Evolutionary conservation across 169 alveolate genomes (phyloP).

Genomic region (Theileria orientalis): DNA sequence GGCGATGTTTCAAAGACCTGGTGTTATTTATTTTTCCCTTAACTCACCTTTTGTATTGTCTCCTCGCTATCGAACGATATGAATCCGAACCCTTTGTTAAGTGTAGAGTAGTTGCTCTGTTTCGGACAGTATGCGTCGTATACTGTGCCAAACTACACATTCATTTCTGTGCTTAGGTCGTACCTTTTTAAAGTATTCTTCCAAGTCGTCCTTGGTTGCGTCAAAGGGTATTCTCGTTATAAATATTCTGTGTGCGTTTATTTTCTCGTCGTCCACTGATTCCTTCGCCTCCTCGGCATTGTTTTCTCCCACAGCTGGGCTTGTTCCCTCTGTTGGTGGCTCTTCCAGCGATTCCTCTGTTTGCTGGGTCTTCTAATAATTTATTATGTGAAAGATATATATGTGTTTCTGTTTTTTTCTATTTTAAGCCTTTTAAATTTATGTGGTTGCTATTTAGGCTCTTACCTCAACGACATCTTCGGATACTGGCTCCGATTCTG

Average conservation of each 20-base stretch:
- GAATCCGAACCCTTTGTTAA: slow-evolving; percentile 79
- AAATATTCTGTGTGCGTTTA: slow-evolving; percentile 62
- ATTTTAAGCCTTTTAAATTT: neutral
- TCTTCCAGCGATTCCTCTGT: neutral
- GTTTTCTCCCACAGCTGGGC: neutral
- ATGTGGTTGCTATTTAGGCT: neutral
- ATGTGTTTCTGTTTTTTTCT: neutral
- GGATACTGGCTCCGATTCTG: neutral
- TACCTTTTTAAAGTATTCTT: slow-evolving; percentile 67
- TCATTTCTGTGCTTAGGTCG: neutral
- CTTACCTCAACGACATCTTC: slow-evolving; percentile 19
- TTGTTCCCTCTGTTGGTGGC: neutral
- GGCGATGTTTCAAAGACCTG: slow-evolving; percentile 66
- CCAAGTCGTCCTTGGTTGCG: slow-evolving; percentile 71
- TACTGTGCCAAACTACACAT: slow-evolving; percentile 61
- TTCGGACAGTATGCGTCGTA: slow-evolving; percentile 65
- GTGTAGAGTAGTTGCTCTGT: slow-evolving; percentile 47
- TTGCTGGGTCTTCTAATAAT: neutral
- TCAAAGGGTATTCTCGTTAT: slow-evolving; percentile 72
- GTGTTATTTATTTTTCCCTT: neutral
- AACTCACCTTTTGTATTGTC: slow-evolving; percentile 51
- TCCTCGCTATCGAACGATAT: slow-evolving; percentile 73
- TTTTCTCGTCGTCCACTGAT: slow-evolving; percentile 41
- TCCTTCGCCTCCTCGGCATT: slow-evolving; percentile 6
- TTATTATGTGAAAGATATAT: neutral